These are phyloP conservation scores for Mangifera indica DNA, from an alignment of 345 rosid genomes.

Conservation along the genomic window DNA sequence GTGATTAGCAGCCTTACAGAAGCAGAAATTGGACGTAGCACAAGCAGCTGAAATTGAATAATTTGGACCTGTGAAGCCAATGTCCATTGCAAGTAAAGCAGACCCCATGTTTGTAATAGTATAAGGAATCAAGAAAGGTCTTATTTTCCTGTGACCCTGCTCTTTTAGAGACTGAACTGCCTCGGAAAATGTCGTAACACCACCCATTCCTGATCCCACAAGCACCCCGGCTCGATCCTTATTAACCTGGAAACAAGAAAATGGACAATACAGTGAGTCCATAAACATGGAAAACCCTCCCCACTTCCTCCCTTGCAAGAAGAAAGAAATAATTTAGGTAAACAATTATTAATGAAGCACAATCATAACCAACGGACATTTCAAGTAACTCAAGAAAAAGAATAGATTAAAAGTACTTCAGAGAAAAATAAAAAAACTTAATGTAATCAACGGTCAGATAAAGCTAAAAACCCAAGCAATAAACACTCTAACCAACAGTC, in stretches of 20 bases:
- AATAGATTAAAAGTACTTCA: background rate
- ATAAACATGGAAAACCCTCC: too few species aligned
- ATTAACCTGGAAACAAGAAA: slow-evolving; percentile 46
- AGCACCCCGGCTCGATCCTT: slow-evolving; percentile 85
- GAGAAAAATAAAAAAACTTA: background rate
- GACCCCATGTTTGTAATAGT: slow-evolving; percentile 95
- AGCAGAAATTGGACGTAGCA: slow-evolving; percentile 96
- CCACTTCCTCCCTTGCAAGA: too few species aligned
- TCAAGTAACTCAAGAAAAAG: background rate
- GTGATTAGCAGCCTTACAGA: slow-evolving; percentile 97
- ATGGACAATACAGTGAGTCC: too few species aligned
- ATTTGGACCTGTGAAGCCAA: slow-evolving; percentile 99
- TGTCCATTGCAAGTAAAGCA: slow-evolving; percentile 87
- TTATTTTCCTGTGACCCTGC: slow-evolving; percentile 76
- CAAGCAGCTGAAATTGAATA: slow-evolving; percentile 98
- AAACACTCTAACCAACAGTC: background rate
- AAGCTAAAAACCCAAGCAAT: too few species aligned
- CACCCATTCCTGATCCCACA: slow-evolving; percentile 99
- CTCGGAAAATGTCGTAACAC: slow-evolving; percentile 80
- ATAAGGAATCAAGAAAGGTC: slow-evolving; percentile 92
- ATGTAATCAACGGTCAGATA: background rate
- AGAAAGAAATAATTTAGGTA: too few species aligned
- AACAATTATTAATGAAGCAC: background rate
- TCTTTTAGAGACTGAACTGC: slow-evolving; percentile 82
- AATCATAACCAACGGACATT: background rate